Conservation (phyloP, 257 asterid species). For the Linderniella brevidens region DNA sequence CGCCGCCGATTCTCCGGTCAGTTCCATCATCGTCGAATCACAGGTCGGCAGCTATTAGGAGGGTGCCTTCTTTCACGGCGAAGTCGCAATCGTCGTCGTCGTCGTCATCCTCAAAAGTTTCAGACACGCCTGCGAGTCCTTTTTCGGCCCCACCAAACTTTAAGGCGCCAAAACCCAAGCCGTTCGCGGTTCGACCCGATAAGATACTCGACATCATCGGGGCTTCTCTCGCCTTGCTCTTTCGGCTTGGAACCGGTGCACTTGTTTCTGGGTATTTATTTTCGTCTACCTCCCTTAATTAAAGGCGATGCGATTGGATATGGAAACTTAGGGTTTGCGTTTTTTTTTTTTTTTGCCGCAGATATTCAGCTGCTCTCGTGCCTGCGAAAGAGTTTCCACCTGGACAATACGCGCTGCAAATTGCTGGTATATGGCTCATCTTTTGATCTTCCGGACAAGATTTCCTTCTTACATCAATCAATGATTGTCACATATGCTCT, state of each 20-base stretch:
- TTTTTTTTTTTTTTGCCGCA: slow-evolving; percentile 16
- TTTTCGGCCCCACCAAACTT: slow-evolving; percentile 71
- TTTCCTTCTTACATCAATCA: too few species aligned
- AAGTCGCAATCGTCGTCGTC: too few species aligned
- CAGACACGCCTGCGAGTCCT: slow-evolving; percentile 34
- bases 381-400: slow-evolving; percentile 53
- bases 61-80: too few species aligned
- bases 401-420: slow-evolving; percentile 58
- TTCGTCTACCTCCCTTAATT: neutral
- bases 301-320: neutral
- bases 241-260: slow-evolving; percentile 71
- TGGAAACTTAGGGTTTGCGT: neutral
- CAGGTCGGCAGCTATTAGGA: too few species aligned
- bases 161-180: slow-evolving; percentile 72
- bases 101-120: slow-evolving; percentile 29
- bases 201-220: slow-evolving; percentile 52
- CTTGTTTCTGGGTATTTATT: slow-evolving; percentile 57
- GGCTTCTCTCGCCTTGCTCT: slow-evolving; percentile 73
- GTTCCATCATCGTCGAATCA: too few species aligned
- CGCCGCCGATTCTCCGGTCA: too few species aligned
- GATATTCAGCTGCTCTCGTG: slow-evolving; percentile 70
- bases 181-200: slow-evolving; percentile 62
- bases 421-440: slow-evolving; percentile 48
- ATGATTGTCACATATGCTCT: too few species aligned
- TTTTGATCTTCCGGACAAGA: neutral